A percentile compares a stretch with the other conserved stretches of the same genome.
These are phyloP conservation scores for Solanum lignicaule DNA, from an alignment of 257 asterid species.

Conservation along the genomic window DNA sequence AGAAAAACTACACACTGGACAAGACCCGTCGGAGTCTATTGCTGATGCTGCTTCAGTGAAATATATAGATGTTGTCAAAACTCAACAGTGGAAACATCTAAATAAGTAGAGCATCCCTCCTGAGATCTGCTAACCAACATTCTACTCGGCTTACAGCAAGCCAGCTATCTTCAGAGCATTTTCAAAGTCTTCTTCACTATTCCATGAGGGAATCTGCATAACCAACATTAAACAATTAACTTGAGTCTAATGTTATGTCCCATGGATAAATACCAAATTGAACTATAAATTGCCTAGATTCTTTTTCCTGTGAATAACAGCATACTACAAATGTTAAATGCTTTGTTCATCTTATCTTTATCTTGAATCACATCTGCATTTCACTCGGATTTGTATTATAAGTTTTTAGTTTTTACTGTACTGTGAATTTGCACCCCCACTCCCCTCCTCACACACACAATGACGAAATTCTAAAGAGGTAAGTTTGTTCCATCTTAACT, in stretches of 20 bases:
- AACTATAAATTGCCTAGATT: background rate
- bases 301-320: background rate
- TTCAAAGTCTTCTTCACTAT: slow-evolving; percentile 32
- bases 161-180: slow-evolving; percentile 60
- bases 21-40: background rate
- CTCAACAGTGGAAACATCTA: background rate
- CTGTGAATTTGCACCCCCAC: background rate
- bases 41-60: background rate
- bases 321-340: background rate
- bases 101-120: background rate
- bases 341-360: background rate
- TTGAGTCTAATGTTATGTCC: background rate
- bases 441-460: background rate
- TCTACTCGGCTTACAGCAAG: slow-evolving; percentile 18
- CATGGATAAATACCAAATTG: background rate
- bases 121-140: background rate
- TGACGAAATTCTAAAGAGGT: background rate
- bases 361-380: background rate
- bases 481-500: background rate
- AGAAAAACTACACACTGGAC: background rate
- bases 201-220: slow-evolving; percentile 51
- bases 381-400: background rate
- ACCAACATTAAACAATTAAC: background rate
- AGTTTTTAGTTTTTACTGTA: background rate
- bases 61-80: background rate